A percentile compares a stretch with the other conserved stretches of the same genome.
Evolutionary conservation across 2,329 filamentous ascomycete species (phyloP).

Genomic region (Diaporthe sp.): DNA sequence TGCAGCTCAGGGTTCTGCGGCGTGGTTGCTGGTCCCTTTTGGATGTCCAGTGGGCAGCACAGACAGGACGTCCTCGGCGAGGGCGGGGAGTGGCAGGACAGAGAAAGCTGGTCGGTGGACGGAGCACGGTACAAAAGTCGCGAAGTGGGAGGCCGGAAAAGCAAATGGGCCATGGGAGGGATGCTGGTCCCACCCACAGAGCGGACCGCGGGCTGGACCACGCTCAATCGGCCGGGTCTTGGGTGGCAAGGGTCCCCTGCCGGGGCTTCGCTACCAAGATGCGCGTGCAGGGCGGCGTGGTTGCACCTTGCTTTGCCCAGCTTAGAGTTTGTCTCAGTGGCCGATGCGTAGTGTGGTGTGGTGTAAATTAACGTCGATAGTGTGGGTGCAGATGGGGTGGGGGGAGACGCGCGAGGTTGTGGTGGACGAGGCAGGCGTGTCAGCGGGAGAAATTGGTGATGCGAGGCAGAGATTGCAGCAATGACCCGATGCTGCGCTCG

Average conservation of each 20-base stretch:
- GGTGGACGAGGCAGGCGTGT: not conserved
- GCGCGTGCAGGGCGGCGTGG: constrained; percentile 17
- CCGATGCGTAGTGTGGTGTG: constrained; percentile 16
- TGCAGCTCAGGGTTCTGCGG: not conserved
- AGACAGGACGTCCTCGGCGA: constrained; percentile 18
- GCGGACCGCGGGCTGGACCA: constrained; percentile 29
- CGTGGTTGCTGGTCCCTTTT: not conserved
- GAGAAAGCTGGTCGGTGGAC: constrained; percentile 25
- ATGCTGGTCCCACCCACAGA: constrained; percentile 26
- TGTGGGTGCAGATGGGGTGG: not conserved
- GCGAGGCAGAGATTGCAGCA: constrained; percentile 26
- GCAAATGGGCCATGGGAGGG: constrained; percentile 27
- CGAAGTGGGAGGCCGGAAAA: constrained; percentile 24
- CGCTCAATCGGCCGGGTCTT: constrained; percentile 20
- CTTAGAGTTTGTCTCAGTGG: constrained; percentile 32
- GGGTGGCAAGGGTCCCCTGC: constrained; percentile 23
- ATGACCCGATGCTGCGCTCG: constrained; percentile 8
- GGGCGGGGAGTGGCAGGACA: constrained; percentile 16
- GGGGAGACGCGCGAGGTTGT: constrained; percentile 17
- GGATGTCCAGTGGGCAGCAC: constrained; percentile 10
- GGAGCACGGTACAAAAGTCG: constrained; percentile 25
- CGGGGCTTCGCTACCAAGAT: constrained; percentile 9
- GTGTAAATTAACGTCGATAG: constrained; percentile 18
- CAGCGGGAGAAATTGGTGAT: constrained; percentile 23
- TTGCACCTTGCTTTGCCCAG: constrained; percentile 14